phyloP scores from a whole-genome alignment of 2,329 filamentous ascomycete genomes.

The Aspergillus brunneoviolaceus region DNA sequence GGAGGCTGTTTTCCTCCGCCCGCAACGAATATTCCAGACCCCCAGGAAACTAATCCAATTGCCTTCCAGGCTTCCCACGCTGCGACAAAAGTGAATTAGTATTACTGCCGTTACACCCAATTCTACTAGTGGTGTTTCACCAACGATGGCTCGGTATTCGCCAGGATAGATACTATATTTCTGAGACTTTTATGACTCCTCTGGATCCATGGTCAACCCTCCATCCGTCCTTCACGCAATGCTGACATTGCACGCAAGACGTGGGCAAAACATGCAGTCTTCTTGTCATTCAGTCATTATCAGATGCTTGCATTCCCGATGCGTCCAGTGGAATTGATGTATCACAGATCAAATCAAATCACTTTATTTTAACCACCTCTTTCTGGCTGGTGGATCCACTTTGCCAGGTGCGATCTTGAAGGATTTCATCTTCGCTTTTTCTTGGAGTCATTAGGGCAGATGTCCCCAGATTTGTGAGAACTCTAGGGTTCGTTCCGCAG shows the following conservation, averaged over 20 bases:
- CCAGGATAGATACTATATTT: not conserved
- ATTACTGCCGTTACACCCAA: not conserved
- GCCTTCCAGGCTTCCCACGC: not conserved
- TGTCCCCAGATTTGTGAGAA: not conserved
- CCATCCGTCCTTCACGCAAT: not conserved
- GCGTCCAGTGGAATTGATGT: not conserved
- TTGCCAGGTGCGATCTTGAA: not conserved
- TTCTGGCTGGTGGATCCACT: not conserved
- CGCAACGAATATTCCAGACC: constrained; percentile 7
- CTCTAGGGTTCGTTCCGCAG: not conserved
- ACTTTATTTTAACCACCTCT: not conserved
- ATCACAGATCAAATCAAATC: not conserved
- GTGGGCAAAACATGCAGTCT: not conserved
- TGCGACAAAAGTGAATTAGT: too few species aligned
- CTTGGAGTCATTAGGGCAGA: too few species aligned
- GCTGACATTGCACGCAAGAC: not conserved
- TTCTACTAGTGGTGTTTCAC: not conserved
- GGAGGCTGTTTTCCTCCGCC: not conserved
- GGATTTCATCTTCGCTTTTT: not conserved
- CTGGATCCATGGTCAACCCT: not conserved
- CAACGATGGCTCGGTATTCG: not conserved
- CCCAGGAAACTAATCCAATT: not conserved
- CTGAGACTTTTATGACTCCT: not conserved
- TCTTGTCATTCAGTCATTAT: not conserved
- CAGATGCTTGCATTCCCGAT: constrained; percentile 1